A percentile compares a stretch with the other conserved stretches of the same genome.
phyloP scores from a whole-genome alignment of 495 filamentous ascomycete genomes.

The Penicillium longicatenatum region DNA sequence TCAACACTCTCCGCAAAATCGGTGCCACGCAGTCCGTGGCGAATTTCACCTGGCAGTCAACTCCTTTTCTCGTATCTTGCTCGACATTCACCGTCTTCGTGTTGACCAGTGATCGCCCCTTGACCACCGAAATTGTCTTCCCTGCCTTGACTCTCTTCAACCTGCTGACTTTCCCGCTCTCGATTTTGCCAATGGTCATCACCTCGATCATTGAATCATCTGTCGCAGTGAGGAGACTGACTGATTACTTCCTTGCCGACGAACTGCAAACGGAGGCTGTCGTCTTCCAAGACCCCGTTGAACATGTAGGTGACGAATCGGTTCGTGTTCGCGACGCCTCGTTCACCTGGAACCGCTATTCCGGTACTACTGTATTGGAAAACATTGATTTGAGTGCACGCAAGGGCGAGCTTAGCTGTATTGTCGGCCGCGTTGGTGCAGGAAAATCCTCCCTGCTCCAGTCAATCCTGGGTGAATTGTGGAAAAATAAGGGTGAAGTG shows the following conservation, averaged over 20 bases:
- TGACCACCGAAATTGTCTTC: constrained; percentile 95
- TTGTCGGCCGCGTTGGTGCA: constrained; percentile 91
- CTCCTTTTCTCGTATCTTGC: constrained; percentile 97
- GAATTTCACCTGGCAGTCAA: constrained; percentile 99
- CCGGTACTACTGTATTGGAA: constrained; percentile 59
- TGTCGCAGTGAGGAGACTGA: constrained; percentile 86
- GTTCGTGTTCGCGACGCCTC: constrained; percentile 80
- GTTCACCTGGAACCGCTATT: constrained; percentile 92
- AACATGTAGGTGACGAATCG: constrained; percentile 78
- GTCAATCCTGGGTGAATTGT: constrained; percentile 84
- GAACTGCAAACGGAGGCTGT: constrained; percentile 90
- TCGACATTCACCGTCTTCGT: constrained; percentile 96
- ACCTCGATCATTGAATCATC: constrained; percentile 94
- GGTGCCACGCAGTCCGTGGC: constrained; percentile 90
- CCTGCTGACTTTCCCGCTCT: constrained; percentile 89
- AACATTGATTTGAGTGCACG: constrained; percentile 84
- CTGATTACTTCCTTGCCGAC: constrained; percentile 81
- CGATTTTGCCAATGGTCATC: constrained; percentile 96
- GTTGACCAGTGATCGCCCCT: constrained; percentile 71
- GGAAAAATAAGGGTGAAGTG: constrained; percentile 86
- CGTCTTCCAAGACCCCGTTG: constrained; percentile 61
- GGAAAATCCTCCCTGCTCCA: constrained; percentile 94
- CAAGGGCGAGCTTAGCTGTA: constrained; percentile 90
- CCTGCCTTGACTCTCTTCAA: constrained; percentile 92
- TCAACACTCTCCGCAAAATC: constrained; percentile 94